phyloP scores from a whole-genome alignment of 108 stramenopile species.

The Stephanodiscus minutulus region DNA sequence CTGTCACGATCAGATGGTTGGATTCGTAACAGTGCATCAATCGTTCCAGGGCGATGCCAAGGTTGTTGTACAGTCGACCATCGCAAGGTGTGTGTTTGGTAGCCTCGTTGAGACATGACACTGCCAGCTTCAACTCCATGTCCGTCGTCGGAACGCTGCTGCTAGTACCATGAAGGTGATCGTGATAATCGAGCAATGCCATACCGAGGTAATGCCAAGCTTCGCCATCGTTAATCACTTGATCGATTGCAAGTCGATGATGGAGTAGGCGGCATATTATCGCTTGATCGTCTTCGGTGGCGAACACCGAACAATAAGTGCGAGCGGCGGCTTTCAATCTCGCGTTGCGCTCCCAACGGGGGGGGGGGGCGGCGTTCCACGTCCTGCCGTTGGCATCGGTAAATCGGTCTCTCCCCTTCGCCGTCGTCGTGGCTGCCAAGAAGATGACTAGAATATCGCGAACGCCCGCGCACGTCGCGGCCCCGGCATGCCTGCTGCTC shows the following conservation, averaged over 20 bases:
- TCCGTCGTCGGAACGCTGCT: too few species aligned
- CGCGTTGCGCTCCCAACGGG: slow-evolving; percentile 38
- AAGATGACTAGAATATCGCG: slow-evolving; percentile 76
- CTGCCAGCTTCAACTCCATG: slow-evolving; percentile 29
- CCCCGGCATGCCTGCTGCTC: slow-evolving; percentile 70
- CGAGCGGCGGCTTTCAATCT: slow-evolving; percentile 40
- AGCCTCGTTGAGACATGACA: slow-evolving; percentile 48
- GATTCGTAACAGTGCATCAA: slow-evolving; percentile 10
- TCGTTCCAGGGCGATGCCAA: slow-evolving; percentile 50
- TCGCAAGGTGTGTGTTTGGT: slow-evolving; percentile 54
- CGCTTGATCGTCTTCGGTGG: slow-evolving; percentile 15
- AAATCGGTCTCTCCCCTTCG: background rate
- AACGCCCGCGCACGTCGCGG: slow-evolving; percentile 53
- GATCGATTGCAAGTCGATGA: slow-evolving; percentile 55
- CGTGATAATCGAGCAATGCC: slow-evolving; percentile 51
- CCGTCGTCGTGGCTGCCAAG: slow-evolving; percentile 11
- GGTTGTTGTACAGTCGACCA: slow-evolving; percentile 65
- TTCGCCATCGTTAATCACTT: slow-evolving; percentile 60
- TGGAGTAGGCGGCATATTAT: slow-evolving; percentile 53
- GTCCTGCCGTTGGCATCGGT: background rate
- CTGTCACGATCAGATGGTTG: background rate
- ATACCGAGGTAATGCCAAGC: slow-evolving; percentile 71
- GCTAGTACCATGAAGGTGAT: slow-evolving; percentile 1
- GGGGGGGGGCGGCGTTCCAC: slow-evolving; percentile 14
- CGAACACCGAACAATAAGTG: slow-evolving; percentile 19